Conservation (phyloP, 2,329 filamentous ascomycete species). For the Claviceps monticola region DNA sequence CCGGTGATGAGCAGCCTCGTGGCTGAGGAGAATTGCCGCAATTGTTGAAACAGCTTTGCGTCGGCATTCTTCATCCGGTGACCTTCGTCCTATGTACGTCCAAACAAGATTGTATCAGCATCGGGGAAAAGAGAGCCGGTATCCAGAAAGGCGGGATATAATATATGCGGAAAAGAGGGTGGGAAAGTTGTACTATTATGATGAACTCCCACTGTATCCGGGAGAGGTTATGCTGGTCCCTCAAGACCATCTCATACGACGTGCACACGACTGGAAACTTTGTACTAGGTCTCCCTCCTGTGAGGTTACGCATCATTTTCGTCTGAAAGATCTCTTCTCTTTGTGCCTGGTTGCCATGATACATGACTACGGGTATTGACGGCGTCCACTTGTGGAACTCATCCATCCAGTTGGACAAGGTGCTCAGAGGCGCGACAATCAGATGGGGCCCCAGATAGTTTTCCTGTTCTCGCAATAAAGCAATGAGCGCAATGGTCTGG, state of each 20-base stretch:
- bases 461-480: slow-evolving; percentile 75
- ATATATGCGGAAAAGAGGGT: background rate
- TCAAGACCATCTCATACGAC: slow-evolving; percentile 90
- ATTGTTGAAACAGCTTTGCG: slow-evolving; percentile 75
- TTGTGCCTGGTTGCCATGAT: slow-evolving; percentile 72
- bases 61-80: slow-evolving; percentile 97
- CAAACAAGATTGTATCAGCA: background rate
- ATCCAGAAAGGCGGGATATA: no score
- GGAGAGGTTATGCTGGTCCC: slow-evolving; percentile 67
- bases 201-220: slow-evolving; percentile 95
- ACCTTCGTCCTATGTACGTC: slow-evolving; percentile 60
- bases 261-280: slow-evolving; percentile 89
- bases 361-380: slow-evolving; percentile 73
- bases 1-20: slow-evolving; percentile 88
- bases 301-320: slow-evolving; percentile 56
- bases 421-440: slow-evolving; percentile 81
- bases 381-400: slow-evolving; percentile 90
- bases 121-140: background rate
- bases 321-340: slow-evolving; percentile 62
- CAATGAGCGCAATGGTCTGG: slow-evolving; percentile 78
- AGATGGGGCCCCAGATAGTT: slow-evolving; percentile 75
- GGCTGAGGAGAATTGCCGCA: slow-evolving; percentile 78
- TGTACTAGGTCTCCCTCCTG: slow-evolving; percentile 39
- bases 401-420: slow-evolving; percentile 88
- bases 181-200: slow-evolving; percentile 53